Evolutionary conservation across 768 basidiomycete species (phyloP), one percentile per base, ranked within the genome.

Genomic region (Cytidiella melzeri): DNA sequence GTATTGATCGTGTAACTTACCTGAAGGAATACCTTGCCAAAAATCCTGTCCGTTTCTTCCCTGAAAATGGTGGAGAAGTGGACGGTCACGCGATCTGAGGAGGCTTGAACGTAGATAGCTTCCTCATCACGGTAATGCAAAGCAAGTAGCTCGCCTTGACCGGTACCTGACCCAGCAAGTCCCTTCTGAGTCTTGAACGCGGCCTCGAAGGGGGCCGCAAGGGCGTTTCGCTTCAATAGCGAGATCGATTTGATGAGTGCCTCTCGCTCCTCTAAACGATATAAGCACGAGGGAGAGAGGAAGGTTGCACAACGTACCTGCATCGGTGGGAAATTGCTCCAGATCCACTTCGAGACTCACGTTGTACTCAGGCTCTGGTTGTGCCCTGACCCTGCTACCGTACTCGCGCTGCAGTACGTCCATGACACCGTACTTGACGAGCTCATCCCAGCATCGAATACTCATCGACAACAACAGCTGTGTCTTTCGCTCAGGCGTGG

Each of bases 21-120:
- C 78, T 98, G 96, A 46, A 99, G 69, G 73, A 99, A 99, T n/a
- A 98, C 87, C 66, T 92, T 94, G 12, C 96, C 96, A 65, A 92
- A 92, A 43, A 97, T 90, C 47, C 93, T 80, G 67, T 99, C 96
- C 1, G 95, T 96, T 67, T 99, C 96, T 61, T 98, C 96, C 57
- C 85, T 78, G 73, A 99, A 99, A 43, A 96, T 77, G 18, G 96
- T 99, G 3, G 90, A 93, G 70, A 99, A 98, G 62, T 97, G 89
- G 50, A 97, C 91, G 1, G 96, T 98, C 45, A 99, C 95, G 53
- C 96, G 87, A 73, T 99, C 96, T 41, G 82, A 79, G 37, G 89
- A 83, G 2, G 96, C 92, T 61, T 90, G 90, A 37, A 99, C 79
- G 63, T 92, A 98, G 65, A 99, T 94, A 18, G 91, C 94, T 68